Base-by-base conservation (phyloP, 768 basidiomycete genomes). In the Floccularia luteovirens region DNA sequence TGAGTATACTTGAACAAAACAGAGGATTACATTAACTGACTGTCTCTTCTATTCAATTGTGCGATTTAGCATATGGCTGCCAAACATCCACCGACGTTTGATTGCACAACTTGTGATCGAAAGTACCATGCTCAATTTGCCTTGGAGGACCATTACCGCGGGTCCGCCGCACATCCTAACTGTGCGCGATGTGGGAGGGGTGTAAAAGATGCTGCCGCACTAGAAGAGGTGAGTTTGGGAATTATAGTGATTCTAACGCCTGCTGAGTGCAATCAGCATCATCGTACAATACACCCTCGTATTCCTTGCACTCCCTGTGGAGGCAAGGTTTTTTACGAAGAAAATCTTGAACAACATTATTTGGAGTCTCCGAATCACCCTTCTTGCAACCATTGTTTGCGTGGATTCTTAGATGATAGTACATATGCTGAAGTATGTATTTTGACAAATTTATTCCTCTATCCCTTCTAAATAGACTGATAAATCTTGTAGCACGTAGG, bases 121-220 rank as follows among this genome's bases (percentile, higher is more conserved):
- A 52, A 46, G 4, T 70, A 57, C 41, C 48, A 54, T 24, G 61
- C 58, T 13, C 58, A 55, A 12, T 58, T 61, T 36, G 62, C 64
- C 2, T 48, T 72, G 16, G 62, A 69, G 11, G 69, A 70, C 42
- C 72, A 74, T 42, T 74, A 67, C 46, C 57, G 68, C 21, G 71
- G 69, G 5, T 64, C 66, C 7, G 44, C 58, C 21, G 51, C 55
- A 3, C 72, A 74, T 48, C 70, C 72, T 1, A 74, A 69, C 31
- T 74, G 72, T 46, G 37, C 49, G 8, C 56, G 60, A 17, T 74
- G 72, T 44, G 64, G 67, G 8, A 51, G 61, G 32, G 72, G 70
- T 2, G 72, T 68, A 37, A 51, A 55, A 24, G 64, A 72, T 43
- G 38, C 45, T 20, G 35, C 33, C 2, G 51, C 57, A n/a, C 41